A percentile compares a stretch with the other conserved stretches of the same genome.
phyloP scores from a whole-genome alignment of 1,284 basidiomycete species.

The Phlebopus sp. region DNA sequence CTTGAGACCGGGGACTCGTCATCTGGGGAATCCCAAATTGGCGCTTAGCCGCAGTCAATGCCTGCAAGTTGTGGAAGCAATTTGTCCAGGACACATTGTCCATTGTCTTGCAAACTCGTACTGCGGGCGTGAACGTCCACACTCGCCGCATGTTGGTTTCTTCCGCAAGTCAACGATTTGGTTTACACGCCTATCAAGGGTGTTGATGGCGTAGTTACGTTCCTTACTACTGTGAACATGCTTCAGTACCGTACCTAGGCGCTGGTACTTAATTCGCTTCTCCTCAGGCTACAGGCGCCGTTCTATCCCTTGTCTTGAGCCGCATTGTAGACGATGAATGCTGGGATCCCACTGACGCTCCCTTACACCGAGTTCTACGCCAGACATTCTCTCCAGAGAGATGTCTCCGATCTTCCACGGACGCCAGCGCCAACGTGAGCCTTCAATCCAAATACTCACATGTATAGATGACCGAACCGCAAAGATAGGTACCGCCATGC shows the following conservation, averaged over 20 bases:
- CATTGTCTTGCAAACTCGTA: too few species aligned
- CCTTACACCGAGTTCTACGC: conserved; percentile 5
- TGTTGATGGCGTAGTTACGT: neutral
- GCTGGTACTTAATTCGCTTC: too few species aligned
- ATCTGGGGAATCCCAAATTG: too few species aligned
- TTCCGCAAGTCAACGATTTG: too few species aligned
- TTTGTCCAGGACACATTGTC: too few species aligned
- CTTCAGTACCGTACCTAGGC: neutral
- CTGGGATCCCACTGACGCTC: conserved; percentile 4
- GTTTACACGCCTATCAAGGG: neutral
- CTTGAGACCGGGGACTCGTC: too few species aligned
- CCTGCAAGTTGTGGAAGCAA: too few species aligned
- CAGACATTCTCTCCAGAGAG: conserved; percentile 4
- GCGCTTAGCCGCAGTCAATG: too few species aligned
- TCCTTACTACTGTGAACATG: neutral
- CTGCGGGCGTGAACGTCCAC: too few species aligned
- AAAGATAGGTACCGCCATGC: conserved; percentile 33
- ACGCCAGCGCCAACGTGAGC: conserved; percentile 24
- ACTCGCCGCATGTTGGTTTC: too few species aligned
- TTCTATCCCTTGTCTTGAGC: neutral
- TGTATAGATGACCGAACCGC: neutral
- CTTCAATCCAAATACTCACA: neutral
- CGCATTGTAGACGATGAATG: conserved; percentile 11
- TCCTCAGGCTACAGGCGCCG: neutral
- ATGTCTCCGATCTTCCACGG: conserved; percentile 16